Evolutionary conservation across 805 yeast genomes (phyloP), one percentile per base, ranked within the genome.

Genomic region (Tetrapisispora pingtungensis): DNA sequence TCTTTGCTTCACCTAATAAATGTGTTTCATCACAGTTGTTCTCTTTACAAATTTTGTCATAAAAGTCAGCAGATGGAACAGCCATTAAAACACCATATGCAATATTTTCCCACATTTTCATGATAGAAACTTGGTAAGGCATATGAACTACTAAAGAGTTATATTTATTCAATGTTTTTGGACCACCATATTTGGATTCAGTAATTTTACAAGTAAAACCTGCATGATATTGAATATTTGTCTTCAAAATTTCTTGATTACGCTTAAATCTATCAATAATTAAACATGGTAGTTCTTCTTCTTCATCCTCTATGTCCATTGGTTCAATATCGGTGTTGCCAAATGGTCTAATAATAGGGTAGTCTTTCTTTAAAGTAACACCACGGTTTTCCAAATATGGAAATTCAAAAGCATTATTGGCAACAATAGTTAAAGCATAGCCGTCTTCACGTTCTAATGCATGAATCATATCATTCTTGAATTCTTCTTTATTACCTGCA

Each of bases 21-120:
- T 6, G 3, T 2, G 22, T 22, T 14, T 45, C 41, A 1, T 17
- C 14, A 33, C 50, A 47, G 10, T 8, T 1, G 24, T 47, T 39
- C 5, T 40, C 44, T 3, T 8, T 22, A 40, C 50, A 47, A 14
- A 47, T 47, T 10, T 44, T 24, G 5, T 36, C 42, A 17, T 45
- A 42, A 33, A 47, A 47, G 14, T 32, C 30, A 12, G 50, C 46
- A 3, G 50, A 40, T 8, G 50, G 50, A 26, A 47, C 33, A 5
- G 40, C 40, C 42, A 42, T 40, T 18, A 39, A 19, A 3, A 42
- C 43, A 30, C 50, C 50, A 14, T 42, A 24, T 1, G 44, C 43
- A 17, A 45, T 24, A 20, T 45, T 45, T 20, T 47, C 50, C 50
- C 50, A 47, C 50, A 47, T 47, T 20, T 47, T 47, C 50, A 47